Conservation (phyloP, 2,329 filamentous ascomycete species). For the Nemania serpens region DNA sequence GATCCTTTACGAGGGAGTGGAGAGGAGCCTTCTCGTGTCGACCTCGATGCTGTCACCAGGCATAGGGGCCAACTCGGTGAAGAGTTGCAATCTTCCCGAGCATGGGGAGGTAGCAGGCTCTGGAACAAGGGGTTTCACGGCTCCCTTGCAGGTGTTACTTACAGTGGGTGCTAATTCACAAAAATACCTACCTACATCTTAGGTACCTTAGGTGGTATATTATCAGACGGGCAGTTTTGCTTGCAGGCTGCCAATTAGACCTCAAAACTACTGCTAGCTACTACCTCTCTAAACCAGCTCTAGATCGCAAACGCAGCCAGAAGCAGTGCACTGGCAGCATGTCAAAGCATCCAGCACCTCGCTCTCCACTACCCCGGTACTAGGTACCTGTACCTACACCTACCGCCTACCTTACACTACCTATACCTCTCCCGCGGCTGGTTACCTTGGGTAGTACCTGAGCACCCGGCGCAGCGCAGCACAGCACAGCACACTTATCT, state of each 20-base stretch:
- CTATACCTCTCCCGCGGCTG: no score
- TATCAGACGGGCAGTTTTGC: not conserved
- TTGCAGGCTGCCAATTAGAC: not conserved
- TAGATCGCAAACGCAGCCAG: no score
- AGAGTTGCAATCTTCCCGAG: conserved; percentile 2
- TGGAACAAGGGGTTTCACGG: conserved; percentile 19
- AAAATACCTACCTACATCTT: not conserved
- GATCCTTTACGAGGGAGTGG: not conserved
- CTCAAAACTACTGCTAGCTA: not conserved
- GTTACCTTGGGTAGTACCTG: no score
- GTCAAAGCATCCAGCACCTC: no score
- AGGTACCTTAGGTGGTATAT: no score
- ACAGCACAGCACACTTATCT: no score
- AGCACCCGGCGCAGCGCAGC: no score
- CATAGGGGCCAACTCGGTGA: not conserved
- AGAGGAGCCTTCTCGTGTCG: conserved; percentile 6
- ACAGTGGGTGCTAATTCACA: conserved; percentile 21
- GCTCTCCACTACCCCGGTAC: no score
- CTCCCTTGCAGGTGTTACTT: conserved; percentile 10
- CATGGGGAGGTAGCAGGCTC: not conserved
- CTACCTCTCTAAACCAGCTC: conserved; percentile 4
- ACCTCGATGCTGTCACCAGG: not conserved
- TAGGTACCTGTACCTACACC: no score
- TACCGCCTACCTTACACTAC: no score
- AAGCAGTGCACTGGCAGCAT: no score